phyloP scores from a whole-genome alignment of 140 eudicot genomes.

The Ambrosia hybrid region DNA sequence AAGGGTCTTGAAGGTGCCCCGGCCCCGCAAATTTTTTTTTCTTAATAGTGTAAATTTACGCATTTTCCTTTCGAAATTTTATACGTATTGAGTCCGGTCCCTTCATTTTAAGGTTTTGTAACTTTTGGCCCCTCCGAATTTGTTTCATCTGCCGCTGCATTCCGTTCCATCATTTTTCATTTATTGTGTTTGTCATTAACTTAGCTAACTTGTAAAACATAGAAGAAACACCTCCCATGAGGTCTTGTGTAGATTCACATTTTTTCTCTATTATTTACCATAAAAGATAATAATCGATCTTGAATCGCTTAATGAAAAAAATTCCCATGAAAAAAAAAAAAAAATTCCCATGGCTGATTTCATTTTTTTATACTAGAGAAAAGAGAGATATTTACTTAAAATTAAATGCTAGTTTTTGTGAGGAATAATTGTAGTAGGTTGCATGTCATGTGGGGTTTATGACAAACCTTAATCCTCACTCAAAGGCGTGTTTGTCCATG shows the following conservation, averaged over 20 bases:
- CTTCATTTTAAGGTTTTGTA: too few species aligned
- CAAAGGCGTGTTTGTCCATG: slow-evolving; percentile 35
- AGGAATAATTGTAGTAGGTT: slow-evolving; percentile 37
- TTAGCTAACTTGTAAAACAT: too few species aligned
- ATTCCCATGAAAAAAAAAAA: not conserved
- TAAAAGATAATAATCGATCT: not conserved
- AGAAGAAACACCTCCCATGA: not conserved
- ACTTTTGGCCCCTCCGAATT: too few species aligned
- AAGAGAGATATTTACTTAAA: not conserved
- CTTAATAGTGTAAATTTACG: too few species aligned
- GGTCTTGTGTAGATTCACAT: not conserved
- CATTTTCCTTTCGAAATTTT: too few species aligned
- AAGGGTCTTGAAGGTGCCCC: too few species aligned
- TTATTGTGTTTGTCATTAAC: not conserved
- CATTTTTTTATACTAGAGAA: not conserved
- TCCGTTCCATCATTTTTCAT: not conserved
- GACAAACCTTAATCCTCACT: slow-evolving; percentile 44
- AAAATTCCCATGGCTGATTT: not conserved
- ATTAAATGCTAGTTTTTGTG: slow-evolving; percentile 6
- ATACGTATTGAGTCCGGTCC: too few species aligned
- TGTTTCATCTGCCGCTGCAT: too few species aligned
- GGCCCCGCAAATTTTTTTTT: too few species aligned
- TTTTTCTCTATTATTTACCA: not conserved
- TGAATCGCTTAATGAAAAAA: not conserved
- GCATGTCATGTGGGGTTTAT: slow-evolving; percentile 47